Percentiles rank a stretch among this genome's conserved stretches.
Conservation (phyloP, 768 basidiomycete genomes). For the Auriscalpium orientale region DNA sequence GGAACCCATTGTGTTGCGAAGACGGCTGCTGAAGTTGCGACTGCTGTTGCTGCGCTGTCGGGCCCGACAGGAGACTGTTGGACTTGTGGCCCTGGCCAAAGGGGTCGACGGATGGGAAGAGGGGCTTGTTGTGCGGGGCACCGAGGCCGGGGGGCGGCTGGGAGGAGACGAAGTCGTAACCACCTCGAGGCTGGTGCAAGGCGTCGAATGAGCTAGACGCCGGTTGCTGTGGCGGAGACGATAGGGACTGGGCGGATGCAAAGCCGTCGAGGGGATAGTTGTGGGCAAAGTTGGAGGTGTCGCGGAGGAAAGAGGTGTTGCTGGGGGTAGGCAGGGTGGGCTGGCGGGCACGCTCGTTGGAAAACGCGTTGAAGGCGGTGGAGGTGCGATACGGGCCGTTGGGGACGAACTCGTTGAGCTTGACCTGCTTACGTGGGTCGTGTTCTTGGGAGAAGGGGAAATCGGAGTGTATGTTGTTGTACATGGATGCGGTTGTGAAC, state of each 20-base stretch:
- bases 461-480: constrained; percentile 19
- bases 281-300: constrained; percentile 17
- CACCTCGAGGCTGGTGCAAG: constrained; percentile 4
- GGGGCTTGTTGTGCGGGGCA: constrained; percentile 8
- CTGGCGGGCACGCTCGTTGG: constrained; percentile 13
- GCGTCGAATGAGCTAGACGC: constrained; percentile 11
- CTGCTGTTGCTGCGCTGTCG: constrained; percentile 28
- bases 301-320: constrained; percentile 11
- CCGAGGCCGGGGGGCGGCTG: constrained; percentile 7
- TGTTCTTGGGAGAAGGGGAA: constrained; percentile 7
- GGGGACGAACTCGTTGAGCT: constrained; percentile 14
- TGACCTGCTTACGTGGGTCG: constrained; percentile 12
- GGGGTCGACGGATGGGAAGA: constrained; percentile 11
- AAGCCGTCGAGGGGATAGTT: constrained; percentile 15
- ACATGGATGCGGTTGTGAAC: constrained; percentile 25
- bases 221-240: constrained; percentile 13
- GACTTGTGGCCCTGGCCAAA: constrained; percentile 15
- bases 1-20: constrained; percentile 25
- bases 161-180: constrained; percentile 8
- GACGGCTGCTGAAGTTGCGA: constrained; percentile 26
- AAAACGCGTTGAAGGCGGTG: constrained; percentile 16
- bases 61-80: constrained; percentile 21
- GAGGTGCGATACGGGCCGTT: constrained; percentile 15
- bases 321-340: constrained; percentile 8
- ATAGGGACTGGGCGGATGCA: constrained; percentile 4